Base-by-base conservation (phyloP, 1,139 yeast genomes). In the Candida sanyaensis region DNA sequence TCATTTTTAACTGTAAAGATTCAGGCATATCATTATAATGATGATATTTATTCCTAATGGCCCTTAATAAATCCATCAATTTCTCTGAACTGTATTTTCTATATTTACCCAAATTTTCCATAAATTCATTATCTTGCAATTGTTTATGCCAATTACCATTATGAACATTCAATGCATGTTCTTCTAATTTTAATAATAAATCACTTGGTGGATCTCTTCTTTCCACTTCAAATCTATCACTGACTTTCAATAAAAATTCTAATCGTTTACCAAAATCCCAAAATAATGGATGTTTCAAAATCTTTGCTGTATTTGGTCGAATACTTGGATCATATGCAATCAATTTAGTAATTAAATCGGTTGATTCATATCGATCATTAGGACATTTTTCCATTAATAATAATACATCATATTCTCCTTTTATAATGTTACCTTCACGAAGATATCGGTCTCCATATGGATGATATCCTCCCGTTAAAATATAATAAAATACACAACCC, bases 401-500 rank as follows among this genome's bases (percentile, higher is more conserved):
- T 2, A 79, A 76, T 40, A 92, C 66, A 48, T 79, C 75, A 61
- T 73, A 86, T n/a, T 78, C 77, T 17, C 87, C 88, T 56, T 83
- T 87, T 50, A 91, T 84, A 34, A 93, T 92, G 61, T 93, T 91
- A 13, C 88, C 95, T 61, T 93, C 98, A 44, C 99, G 77, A 58
- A 86, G 67, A 57, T 89, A 91, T 47, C 90, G 74, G 59, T 88
- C 96, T 10, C 99, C 99, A 71, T 89, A 93, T 3, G 99, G 99
- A 71, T 93, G 99, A n/a, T 68, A 65, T 0, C 99, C 99, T 11
- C 81, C 81, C 0, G 96, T 80, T 41, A 95, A 68, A 37, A 92
- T 87, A 62, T 91, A 95, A 63, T 80, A 92, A 62, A 89, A 95
- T 0, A 93, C 95, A 69, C 99, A 95, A 0, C 99, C 99, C 53